Conservation (phyloP, 164 flowering plant genomes). For the Santalum album region DNA sequence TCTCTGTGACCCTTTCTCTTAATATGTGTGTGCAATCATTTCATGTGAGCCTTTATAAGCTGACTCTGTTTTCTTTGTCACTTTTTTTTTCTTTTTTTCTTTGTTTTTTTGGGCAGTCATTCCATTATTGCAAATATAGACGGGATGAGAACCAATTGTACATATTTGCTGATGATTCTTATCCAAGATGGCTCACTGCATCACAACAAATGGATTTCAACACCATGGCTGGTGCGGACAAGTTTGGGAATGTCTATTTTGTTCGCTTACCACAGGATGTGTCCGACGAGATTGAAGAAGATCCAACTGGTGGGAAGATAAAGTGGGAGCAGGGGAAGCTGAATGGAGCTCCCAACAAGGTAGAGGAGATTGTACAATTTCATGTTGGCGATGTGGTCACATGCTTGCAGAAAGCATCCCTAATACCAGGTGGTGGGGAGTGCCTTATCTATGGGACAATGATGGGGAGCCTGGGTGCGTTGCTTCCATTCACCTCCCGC, state of each 20-base stretch:
- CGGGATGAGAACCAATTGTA: slow-evolving; percentile 96
- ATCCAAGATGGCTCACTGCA: slow-evolving; percentile 98
- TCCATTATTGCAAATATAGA: slow-evolving; percentile 96
- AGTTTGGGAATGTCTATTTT: slow-evolving; percentile 93
- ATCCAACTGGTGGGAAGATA: slow-evolving; percentile 98
- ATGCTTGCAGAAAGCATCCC: slow-evolving; percentile 90
- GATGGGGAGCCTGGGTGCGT: slow-evolving; percentile 95
- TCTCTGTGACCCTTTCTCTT: too few species aligned
- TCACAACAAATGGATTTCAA: slow-evolving; percentile 88
- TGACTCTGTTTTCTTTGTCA: neutral
- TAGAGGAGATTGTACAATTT: slow-evolving; percentile 94
- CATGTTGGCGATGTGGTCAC: slow-evolving; percentile 92
- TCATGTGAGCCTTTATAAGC: too few species aligned
- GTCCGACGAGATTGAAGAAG: slow-evolving; percentile 98
- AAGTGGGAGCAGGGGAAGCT: slow-evolving; percentile 99
- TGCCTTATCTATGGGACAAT: slow-evolving; percentile 93
- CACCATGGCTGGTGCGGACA: slow-evolving; percentile 98
- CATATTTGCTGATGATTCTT: slow-evolving; percentile 92
- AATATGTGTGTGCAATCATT: too few species aligned
- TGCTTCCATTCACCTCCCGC: slow-evolving; percentile 87
- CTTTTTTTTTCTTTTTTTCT: too few species aligned
- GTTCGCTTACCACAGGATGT: slow-evolving; percentile 90
- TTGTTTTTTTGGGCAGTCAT: slow-evolving; percentile 65
- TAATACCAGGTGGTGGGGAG: slow-evolving; percentile 96
- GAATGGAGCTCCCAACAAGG: slow-evolving; percentile 98